These are phyloP conservation scores for Neurospora sp. DNA, from an alignment of 495 filamentous ascomycete species.

Conservation along the genomic window DNA sequence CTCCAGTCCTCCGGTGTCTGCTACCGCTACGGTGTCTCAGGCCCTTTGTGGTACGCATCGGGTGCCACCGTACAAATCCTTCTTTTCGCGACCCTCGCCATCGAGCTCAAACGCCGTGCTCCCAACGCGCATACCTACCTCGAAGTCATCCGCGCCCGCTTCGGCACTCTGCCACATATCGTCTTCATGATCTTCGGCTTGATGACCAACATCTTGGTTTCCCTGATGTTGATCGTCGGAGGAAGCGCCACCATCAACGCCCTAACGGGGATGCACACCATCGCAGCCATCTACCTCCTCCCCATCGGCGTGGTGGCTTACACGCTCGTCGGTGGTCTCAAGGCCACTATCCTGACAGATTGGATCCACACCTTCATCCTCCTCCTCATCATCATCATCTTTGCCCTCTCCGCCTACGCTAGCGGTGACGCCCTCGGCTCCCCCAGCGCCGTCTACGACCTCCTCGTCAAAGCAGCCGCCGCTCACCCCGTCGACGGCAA, in stretches of 20 bases:
- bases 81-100: slow-evolving; percentile 86
- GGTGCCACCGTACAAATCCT: slow-evolving; percentile 67
- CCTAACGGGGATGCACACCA: slow-evolving; percentile 77
- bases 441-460: slow-evolving; percentile 71
- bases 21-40: slow-evolving; percentile 86
- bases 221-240: slow-evolving; percentile 87
- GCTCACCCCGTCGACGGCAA: slow-evolving; percentile 78
- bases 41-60: slow-evolving; percentile 81
- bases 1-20: slow-evolving; percentile 81
- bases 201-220: slow-evolving; percentile 75
- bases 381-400: slow-evolving; percentile 82
- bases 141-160: slow-evolving; percentile 53
- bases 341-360: slow-evolving; percentile 41
- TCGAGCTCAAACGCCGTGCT: slow-evolving; percentile 81
- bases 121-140: slow-evolving; percentile 85
- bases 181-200: slow-evolving; percentile 76
- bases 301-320: slow-evolving; percentile 78
- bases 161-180: slow-evolving; percentile 53
- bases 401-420: slow-evolving; percentile 78
- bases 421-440: slow-evolving; percentile 68
- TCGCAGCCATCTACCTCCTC: slow-evolving; percentile 83
- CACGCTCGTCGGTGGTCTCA: slow-evolving; percentile 45
- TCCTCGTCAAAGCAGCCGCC: slow-evolving; percentile 58
- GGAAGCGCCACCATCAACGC: slow-evolving; percentile 79
- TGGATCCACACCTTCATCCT: slow-evolving; percentile 79